These are phyloP conservation scores for Pleodorina starrii DNA, from an alignment of 139 green algal genomes.

Conservation along the genomic window DNA sequence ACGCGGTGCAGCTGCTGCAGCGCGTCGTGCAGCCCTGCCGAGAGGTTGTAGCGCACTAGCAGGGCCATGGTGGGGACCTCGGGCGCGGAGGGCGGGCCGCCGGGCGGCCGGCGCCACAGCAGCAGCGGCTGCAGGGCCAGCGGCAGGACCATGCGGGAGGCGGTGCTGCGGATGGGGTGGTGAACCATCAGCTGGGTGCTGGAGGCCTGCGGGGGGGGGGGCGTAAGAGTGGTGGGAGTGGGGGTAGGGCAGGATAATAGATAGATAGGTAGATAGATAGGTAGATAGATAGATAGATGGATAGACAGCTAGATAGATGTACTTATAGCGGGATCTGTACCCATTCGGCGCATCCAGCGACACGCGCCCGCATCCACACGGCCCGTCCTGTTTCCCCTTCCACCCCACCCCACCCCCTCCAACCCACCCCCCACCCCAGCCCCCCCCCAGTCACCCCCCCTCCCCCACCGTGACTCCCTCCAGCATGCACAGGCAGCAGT, in stretches of 20 bases:
- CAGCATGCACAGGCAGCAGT: slow-evolving; percentile 34
- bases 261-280: no score
- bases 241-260: background rate
- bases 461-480: slow-evolving; percentile 5
- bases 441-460: background rate
- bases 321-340: no score
- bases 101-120: slow-evolving; percentile 12
- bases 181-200: slow-evolving; percentile 23
- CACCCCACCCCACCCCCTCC: no score
- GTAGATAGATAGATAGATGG: no score
- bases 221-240: background rate
- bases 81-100: background rate
- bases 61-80: background rate
- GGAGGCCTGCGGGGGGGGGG: background rate
- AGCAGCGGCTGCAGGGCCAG: slow-evolving; percentile 9
- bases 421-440: background rate
- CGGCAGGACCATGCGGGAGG: slow-evolving; percentile 20
- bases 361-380: no score
- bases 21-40: background rate
- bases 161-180: slow-evolving; percentile 12
- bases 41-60: slow-evolving; percentile 1
- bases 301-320: no score
- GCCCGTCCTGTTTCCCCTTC: no score
- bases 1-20: slow-evolving; percentile 32
- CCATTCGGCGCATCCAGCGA: no score